phyloP scores from a whole-genome alignment of 768 basidiomycete species.

The Tylopilus plumbeoviolaceoides region DNA sequence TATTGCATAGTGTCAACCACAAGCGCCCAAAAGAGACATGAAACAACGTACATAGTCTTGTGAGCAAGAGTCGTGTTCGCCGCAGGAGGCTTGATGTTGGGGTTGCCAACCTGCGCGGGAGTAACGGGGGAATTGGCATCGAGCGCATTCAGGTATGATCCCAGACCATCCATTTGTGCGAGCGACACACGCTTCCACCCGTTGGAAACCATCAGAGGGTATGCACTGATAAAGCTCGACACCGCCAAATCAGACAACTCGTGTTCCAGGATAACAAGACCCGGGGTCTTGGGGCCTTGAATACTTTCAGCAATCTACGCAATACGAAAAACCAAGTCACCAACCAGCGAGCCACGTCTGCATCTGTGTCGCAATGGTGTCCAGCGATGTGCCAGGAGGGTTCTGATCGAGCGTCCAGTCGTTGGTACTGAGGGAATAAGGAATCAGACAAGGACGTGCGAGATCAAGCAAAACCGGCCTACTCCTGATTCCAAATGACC shows the following conservation, averaged over 20 bases:
- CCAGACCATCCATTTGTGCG: slow-evolving; percentile 38
- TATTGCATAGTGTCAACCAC: slow-evolving; percentile 1
- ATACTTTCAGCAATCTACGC: neutral
- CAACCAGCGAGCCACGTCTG: slow-evolving; percentile 53
- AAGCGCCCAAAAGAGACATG: neutral
- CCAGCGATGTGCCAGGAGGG: slow-evolving; percentile 39
- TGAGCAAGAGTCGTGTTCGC: slow-evolving; percentile 6
- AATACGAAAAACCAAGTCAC: slow-evolving; percentile 8
- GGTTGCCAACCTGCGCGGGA: slow-evolving; percentile 20
- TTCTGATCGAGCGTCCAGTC: slow-evolving; percentile 66
- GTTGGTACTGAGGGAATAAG: slow-evolving; percentile 44
- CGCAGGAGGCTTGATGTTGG: slow-evolving; percentile 14
- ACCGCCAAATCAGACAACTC: slow-evolving; percentile 64
- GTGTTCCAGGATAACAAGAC: slow-evolving; percentile 82
- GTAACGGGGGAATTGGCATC: slow-evolving; percentile 27
- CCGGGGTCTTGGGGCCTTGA: slow-evolving; percentile 65
- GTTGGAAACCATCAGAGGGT: slow-evolving; percentile 56
- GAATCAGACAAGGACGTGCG: neutral
- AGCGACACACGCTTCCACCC: slow-evolving; percentile 70
- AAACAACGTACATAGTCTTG: slow-evolving; percentile 6
- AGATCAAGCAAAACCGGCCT: slow-evolving; percentile 19
- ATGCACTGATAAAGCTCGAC: slow-evolving; percentile 61
- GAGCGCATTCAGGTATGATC: slow-evolving; percentile 46
- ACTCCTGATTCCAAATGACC: slow-evolving; percentile 93
- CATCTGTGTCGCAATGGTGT: slow-evolving; percentile 47